These are phyloP conservation scores for Clathrus columnatus DNA, from an alignment of 768 basidiomycete genomes.

Conservation along the genomic window DNA sequence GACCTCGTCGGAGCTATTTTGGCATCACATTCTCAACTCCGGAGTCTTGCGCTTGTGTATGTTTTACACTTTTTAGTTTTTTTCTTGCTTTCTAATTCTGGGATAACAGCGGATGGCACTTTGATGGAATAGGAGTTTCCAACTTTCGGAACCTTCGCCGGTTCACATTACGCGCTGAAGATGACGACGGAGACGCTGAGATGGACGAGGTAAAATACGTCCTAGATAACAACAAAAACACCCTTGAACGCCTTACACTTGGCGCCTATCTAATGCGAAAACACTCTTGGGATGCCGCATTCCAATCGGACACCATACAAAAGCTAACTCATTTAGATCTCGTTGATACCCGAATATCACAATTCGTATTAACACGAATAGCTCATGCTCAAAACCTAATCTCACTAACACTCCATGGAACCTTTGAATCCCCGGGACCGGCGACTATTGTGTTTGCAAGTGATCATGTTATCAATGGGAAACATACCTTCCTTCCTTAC, in stretches of 20 bases:
- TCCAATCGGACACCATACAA: conserved; percentile 53
- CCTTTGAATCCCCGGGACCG: conserved; percentile 48
- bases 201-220: conserved; percentile 60
- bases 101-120: conserved; percentile 55
- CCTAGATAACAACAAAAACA: conserved; percentile 48
- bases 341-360: conserved; percentile 60
- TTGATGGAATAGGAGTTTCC: conserved; percentile 63
- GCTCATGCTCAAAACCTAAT: conserved; percentile 53
- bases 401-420: conserved; percentile 58
- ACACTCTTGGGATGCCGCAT: conserved; percentile 61
- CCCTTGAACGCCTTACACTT: conserved; percentile 53
- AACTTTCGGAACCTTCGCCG: conserved; percentile 50
- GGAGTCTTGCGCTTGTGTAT: conserved; percentile 51
- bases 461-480: conserved; percentile 50
- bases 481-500: conserved; percentile 53
- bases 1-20: conserved; percentile 56
- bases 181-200: conserved; percentile 62
- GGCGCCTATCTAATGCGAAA: conserved; percentile 59
- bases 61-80: conserved; percentile 11
- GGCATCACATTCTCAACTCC: conserved; percentile 43
- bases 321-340: conserved; percentile 63
- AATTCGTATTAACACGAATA: conserved; percentile 53
- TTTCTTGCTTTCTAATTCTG: background rate
- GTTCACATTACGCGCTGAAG: conserved; percentile 61
- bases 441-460: conserved; percentile 53